Evolutionary conservation across 2,329 filamentous ascomycete genomes (phyloP), one percentile per base, ranked within the genome.

Genomic region (Lasiodiplodia sp.): DNA sequence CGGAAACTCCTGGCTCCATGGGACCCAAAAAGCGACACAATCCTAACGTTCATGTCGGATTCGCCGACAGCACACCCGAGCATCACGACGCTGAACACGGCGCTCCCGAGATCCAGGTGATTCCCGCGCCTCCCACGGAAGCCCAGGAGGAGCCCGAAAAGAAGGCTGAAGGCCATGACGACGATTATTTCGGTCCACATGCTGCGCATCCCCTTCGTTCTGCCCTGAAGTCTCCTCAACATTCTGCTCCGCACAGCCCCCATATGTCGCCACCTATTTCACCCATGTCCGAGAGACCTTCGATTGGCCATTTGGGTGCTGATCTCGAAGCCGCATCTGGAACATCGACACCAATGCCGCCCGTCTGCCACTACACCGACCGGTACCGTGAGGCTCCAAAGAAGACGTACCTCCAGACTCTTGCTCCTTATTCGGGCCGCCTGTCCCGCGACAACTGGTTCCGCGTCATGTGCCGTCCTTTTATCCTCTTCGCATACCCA

Each of bases 401-500:
- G 5, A 88, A 91, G 72, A 89, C 92, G 0, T 97, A 93, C 72
- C 69, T 82, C 0, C 89, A 96, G 75, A 91, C 92, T 52, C 87
- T 98, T 1, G 89, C 84, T 69, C 87, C 91, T 0, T 97, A 87
- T 83, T 91, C 93, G 73, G 94, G 95, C 1, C 88, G 93, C 14
- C 87, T 98, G 12, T 87, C 88, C 62, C 84, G 89, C 16, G 93
- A 97, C 74, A 91, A 84, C 11, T 98, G 94, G 94, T 79, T 91
- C 77, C 91, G 90, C 70, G 93, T 93, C 21, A 90, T 91, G 67
- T 53, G 91, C 5, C 87, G 95, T 0, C 96, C 95, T 0, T 93
- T 98, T 70, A 88, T 97, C 57, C 86, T 98, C 0, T 97, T 91
- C 73, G 88, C 91, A 1, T 97, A 98, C 75, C 96, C 96, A 0